Evolutionary conservation across 1,284 basidiomycete species (phyloP).

Genomic region (Ustilago crameri): DNA sequence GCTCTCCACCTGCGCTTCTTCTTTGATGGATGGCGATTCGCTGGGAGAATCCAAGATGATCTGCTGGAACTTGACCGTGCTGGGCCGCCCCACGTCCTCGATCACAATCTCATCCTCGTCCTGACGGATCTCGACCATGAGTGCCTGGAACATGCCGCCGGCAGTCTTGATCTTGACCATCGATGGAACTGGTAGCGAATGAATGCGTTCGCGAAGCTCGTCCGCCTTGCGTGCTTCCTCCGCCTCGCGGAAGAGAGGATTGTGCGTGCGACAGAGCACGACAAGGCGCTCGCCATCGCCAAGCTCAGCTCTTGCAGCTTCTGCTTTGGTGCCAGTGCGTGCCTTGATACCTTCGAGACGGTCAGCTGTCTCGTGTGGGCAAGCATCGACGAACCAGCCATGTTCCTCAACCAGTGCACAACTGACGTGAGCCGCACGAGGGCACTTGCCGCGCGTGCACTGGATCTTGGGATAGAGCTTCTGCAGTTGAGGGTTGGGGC

Average conservation of each 20-base stretch:
- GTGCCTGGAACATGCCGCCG: conserved; percentile 51
- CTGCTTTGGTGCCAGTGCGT: conserved; percentile 1
- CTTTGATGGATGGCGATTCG: conserved; percentile 14
- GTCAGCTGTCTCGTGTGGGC: conserved; percentile 51
- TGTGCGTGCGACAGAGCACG: conserved; percentile 64
- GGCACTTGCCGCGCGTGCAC: conserved; percentile 91
- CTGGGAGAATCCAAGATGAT: conserved; percentile 30
- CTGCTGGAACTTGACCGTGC: conserved; percentile 45
- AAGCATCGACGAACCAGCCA: conserved; percentile 64
- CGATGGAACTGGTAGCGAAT: conserved; percentile 29
- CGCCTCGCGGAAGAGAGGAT: conserved; percentile 54
- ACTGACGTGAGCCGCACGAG: conserved; percentile 90
- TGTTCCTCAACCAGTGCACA: conserved; percentile 74
- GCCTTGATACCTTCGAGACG: conserved; percentile 54
- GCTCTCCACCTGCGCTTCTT: conserved; percentile 3
- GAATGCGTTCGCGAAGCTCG: conserved; percentile 40
- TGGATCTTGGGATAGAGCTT: conserved; percentile 89
- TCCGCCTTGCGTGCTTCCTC: conserved; percentile 50
- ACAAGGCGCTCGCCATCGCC: conserved; percentile 59
- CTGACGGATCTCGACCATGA: conserved; percentile 40
- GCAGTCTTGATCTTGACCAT: conserved; percentile 50
- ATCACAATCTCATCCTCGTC: conserved; percentile 47
- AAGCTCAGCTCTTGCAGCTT: conserved; percentile 6
- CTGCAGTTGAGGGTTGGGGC: conserved; percentile 76
- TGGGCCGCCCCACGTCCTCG: conserved; percentile 45